Base-by-base conservation (phyloP, 2,329 filamentous ascomycete species). In the Pyricularia sp. region DNA sequence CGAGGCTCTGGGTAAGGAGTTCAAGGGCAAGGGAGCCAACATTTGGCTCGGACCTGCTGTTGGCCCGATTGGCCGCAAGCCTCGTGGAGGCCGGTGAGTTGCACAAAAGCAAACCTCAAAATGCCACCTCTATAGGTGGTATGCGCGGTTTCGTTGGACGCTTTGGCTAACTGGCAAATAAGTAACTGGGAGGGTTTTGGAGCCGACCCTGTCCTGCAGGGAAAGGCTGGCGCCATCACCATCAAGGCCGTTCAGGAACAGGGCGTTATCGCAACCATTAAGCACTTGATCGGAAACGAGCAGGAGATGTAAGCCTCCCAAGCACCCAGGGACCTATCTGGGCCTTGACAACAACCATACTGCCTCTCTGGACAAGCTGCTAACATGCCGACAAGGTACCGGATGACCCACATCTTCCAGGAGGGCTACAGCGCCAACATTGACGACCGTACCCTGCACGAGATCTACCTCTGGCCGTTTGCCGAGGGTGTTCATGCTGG, bases 221-320 rank as follows among this genome's bases (percentile, higher is more conserved):
- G 91, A 68, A 82, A 90, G 71, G 87, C 88, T 68, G 89, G 94
- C 73, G 87, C 87, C 55, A 84, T 91, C 76, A 92, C 90, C 1
- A 85, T 96, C 70, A 85, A 87, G 76, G 93, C 93, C 70, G 94
- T 96, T 64, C 93, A 97, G 77, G 86, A 90, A 74, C 88, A 89
- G 17, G 92, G 92, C 76, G 87, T 94, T 68, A 90, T 97, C 79
- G 92, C 93, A 70, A 93, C 90, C 74, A 90, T 90, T 65, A 94
- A 94, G 83, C 91, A 94, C 76, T 90, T 82, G 76, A 86, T 92
- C 70, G 85, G 81, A 66, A 92, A 94, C 73, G 91, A 92, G 79
- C 92, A 93, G 80, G 86, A 89, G 75, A 85, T 89, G 64, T 76
- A 25, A 61, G 58, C 42, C 17, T 2, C 42, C 17, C 23, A 26